phyloP scores from a whole-genome alignment of 2,329 filamentous ascomycete species.

The Cladorrhinum sp. region DNA sequence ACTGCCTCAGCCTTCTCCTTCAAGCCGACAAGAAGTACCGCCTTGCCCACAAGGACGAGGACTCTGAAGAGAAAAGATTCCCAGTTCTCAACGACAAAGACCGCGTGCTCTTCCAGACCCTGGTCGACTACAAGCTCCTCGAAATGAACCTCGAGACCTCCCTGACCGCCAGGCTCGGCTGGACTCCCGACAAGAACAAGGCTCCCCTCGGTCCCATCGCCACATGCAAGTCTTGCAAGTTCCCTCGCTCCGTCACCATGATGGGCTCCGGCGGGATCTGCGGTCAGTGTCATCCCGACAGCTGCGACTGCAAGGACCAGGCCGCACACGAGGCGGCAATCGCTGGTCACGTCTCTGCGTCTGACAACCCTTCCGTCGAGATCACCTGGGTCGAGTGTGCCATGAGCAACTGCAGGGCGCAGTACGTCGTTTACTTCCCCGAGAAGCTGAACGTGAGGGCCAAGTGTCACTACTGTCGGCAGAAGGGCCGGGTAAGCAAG shows the following conservation, averaged over 20 bases:
- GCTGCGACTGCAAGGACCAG: conserved; percentile 22
- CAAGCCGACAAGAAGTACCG: conserved; percentile 41
- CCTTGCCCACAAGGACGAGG: conserved; percentile 16
- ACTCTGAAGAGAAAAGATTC: not conserved
- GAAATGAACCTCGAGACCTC: conserved; percentile 46
- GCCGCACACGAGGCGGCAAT: conserved; percentile 26
- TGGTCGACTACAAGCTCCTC: conserved; percentile 46
- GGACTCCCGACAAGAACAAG: conserved; percentile 44
- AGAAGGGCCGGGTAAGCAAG: conserved; percentile 12
- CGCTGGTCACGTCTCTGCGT: conserved; percentile 31
- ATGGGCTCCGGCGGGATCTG: conserved; percentile 42
- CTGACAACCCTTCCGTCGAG: conserved; percentile 32
- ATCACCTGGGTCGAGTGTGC: conserved; percentile 49
- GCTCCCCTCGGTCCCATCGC: conserved; percentile 42
- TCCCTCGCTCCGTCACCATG: conserved; percentile 48
- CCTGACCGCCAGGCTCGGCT: conserved; percentile 42
- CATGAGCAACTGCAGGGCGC: conserved; percentile 41
- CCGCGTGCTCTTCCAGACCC: conserved; percentile 40
- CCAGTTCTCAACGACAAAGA: conserved; percentile 37
- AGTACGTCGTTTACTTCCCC: conserved; percentile 49
- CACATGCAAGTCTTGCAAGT: conserved; percentile 40
- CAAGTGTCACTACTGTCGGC: conserved; percentile 50
- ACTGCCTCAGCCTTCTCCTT: conserved; percentile 44
- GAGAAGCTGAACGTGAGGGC: conserved; percentile 40
- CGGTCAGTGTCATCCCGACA: conserved; percentile 38